Evolutionary conservation across 305 asterid genomes (phyloP).

Genomic region (Fraxinus xanthoxyloides): DNA sequence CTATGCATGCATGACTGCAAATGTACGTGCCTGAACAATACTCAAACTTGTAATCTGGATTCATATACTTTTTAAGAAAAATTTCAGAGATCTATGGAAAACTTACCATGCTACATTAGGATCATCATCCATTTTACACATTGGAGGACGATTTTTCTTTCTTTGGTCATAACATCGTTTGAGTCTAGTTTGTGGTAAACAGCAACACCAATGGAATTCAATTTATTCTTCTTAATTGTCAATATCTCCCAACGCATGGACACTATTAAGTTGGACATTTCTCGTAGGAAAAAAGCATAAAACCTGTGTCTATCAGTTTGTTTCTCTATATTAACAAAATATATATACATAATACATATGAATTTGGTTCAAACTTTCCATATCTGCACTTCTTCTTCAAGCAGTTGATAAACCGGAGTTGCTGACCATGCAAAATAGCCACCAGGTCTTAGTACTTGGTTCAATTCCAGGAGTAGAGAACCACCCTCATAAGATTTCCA

Average conservation of each 20-base stretch:
- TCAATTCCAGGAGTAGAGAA: slow-evolving; percentile 73
- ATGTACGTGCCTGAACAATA: slow-evolving; percentile 70
- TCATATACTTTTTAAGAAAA: not conserved
- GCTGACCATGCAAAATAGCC: slow-evolving; percentile 93
- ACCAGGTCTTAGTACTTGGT: slow-evolving; percentile 81
- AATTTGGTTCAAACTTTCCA: slow-evolving; percentile 56
- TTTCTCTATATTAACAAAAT: not conserved
- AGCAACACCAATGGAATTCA: slow-evolving; percentile 68
- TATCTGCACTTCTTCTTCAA: slow-evolving; percentile 67
- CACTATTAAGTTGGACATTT: slow-evolving; percentile 68
- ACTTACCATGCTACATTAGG: slow-evolving; percentile 85
- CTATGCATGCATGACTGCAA: slow-evolving; percentile 81
- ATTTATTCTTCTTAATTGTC: slow-evolving; percentile 61
- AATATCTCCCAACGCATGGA: slow-evolving; percentile 91
- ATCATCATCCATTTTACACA: slow-evolving; percentile 72
- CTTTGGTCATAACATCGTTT: slow-evolving; percentile 73
- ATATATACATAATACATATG: not conserved
- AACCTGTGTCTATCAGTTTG: not conserved
- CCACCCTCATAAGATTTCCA: slow-evolving; percentile 67
- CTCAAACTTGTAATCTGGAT: not conserved
- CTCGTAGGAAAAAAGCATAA: slow-evolving; percentile 34
- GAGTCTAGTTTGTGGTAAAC: slow-evolving; percentile 72
- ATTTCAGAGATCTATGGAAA: not conserved
- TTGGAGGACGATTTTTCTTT: slow-evolving; percentile 52
- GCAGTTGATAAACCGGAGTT: slow-evolving; percentile 86